Evolutionary conservation across 306 rosid genomes (phyloP).

Genomic region (Rosa rugosa): DNA sequence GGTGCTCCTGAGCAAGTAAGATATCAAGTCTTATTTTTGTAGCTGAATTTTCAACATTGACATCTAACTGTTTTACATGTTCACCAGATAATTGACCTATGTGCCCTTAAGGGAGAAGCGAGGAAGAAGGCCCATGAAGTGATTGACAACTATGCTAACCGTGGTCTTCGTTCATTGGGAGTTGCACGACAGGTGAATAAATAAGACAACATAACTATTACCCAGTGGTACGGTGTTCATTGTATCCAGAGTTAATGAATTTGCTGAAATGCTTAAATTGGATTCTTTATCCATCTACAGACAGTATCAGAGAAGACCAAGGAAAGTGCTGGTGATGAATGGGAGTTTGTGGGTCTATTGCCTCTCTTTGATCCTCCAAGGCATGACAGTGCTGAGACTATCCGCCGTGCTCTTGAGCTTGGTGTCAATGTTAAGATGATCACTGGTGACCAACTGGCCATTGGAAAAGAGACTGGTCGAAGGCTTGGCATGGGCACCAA

Average conservation of each 20-base stretch:
- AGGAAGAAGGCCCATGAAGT: constrained; percentile 50
- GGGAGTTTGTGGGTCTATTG: constrained; percentile 84
- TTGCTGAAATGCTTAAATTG: neutral
- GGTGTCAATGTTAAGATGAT: constrained; percentile 97
- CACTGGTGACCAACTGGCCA: constrained; percentile 97
- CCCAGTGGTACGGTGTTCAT: neutral
- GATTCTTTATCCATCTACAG: constrained; percentile 32
- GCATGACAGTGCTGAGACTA: constrained; percentile 95
- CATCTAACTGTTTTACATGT: constrained; percentile 11
- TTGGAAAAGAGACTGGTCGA: constrained; percentile 93
- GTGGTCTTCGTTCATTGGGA: constrained; percentile 85
- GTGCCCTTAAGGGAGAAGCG: constrained; percentile 58
- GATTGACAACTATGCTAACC: constrained; percentile 69
- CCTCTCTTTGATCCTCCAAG: constrained; percentile 98
- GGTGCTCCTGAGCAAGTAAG: constrained; percentile 96
- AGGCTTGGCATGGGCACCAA: constrained; percentile 98
- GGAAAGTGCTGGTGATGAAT: constrained; percentile 70
- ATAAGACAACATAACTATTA: constrained; percentile 5
- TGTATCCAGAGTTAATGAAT: neutral
- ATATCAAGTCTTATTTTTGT: neutral
- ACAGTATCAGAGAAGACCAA: constrained; percentile 66
- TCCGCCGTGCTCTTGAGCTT: constrained; percentile 87
- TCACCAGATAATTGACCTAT: constrained; percentile 75
- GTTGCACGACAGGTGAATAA: constrained; percentile 67
- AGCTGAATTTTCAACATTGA: neutral